Percentiles rank a stretch among this genome's conserved stretches.
Evolutionary conservation across 768 basidiomycete species (phyloP).

Genomic region (Boletus coccyginus): DNA sequence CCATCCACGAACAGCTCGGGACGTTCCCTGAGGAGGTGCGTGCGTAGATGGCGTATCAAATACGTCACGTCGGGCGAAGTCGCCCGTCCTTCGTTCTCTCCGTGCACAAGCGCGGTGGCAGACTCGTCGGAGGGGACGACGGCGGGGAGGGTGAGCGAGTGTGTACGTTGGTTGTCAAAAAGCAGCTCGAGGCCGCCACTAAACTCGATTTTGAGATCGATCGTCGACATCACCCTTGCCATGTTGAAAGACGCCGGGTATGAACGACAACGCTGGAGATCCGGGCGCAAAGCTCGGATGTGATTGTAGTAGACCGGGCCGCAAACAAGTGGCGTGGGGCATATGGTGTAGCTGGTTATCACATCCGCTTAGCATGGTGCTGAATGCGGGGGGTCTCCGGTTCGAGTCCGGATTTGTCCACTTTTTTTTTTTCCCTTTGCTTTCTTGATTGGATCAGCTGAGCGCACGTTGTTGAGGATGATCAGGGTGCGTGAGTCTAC

Average conservation of each 20-base stretch:
- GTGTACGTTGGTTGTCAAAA: conserved; percentile 66
- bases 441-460: no score
- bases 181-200: conserved; percentile 85
- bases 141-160: conserved; percentile 54
- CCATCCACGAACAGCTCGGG: conserved; percentile 88
- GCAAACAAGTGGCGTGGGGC: conserved; percentile 10
- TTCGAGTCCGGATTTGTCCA: conserved; percentile 42
- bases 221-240: conserved; percentile 13
- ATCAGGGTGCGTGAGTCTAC: no score
- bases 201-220: conserved; percentile 66
- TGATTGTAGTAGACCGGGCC: no score
- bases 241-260: no score
- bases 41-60: conserved; percentile 75
- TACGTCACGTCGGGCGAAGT: conserved; percentile 59
- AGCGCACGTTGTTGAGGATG: no score
- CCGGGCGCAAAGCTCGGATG: no score
- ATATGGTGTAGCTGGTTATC: conserved; percentile 42
- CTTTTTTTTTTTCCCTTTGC: conserved; percentile 16
- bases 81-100: neutral
- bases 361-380: conserved; percentile 39
- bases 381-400: conserved; percentile 39
- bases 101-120: no score
- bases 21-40: conserved; percentile 77
- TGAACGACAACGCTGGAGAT: no score
- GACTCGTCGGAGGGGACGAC: conserved; percentile 19